Evolutionary conservation across 495 filamentous ascomycete species (phyloP), one percentile per base, ranked within the genome.

Genomic region (Penicillium chermesinum): DNA sequence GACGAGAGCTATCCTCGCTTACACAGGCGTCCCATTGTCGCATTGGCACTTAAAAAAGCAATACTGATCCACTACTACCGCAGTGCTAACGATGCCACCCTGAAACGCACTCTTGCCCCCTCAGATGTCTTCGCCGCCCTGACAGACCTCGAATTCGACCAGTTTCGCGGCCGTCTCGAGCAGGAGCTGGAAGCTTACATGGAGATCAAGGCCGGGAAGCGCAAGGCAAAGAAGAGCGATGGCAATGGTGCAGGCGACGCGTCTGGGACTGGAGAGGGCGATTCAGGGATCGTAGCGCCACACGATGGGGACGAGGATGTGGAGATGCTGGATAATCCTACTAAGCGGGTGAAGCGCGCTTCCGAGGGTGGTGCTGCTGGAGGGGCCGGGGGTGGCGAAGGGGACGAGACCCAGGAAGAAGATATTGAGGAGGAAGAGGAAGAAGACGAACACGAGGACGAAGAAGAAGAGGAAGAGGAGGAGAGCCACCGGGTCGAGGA

Each of bases 91-190:
- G 87, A 95, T 58, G 73, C 69, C 38, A 78, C 76, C 13, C 79
- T 84, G 54, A 87, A 91, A 64, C 93, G 91, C 63, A 96, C 88
- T 9, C 86, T 98, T 50, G 82, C 80, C 53, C 89, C 91, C 1
- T 66, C 78, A 34, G 90, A 96, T 61, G 86, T 98, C 37, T 80
- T 96, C 56, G 79, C 79, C 20, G 91, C 89, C 1, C 70, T 98
- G 2, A 78, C 83, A 4, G 87, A 93, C 34, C 76, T 88, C 42
- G 93, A 97, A 69, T 90, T 90, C 55, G 85, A 83, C 16, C 79
- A 79, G 32, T 91, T 96, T 66, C 75, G 82, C 2, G 73, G 79
- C 16, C 67, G 79, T 7, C 63, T 84, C 5, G 78, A 84, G 50
- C 74, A 73, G 5, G 82, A 85, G 54, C 55, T 85, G 16, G 71